phyloP scores from a whole-genome alignment of 1,139 yeast species.

The Blastobotrys malaysiensis region DNA sequence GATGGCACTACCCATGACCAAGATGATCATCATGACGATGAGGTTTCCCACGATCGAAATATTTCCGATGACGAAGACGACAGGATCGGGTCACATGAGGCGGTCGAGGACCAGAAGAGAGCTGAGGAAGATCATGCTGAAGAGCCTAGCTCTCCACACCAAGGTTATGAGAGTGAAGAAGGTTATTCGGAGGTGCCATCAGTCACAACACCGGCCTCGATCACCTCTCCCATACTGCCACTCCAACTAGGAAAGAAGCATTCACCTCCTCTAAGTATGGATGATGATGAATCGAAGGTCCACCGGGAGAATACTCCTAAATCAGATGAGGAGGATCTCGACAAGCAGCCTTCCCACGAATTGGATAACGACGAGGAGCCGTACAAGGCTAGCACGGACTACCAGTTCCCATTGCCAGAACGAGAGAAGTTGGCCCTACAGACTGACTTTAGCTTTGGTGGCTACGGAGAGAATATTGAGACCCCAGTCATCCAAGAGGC shows the following conservation, averaged over 20 bases:
- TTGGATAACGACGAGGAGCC: background rate
- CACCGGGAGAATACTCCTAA: background rate
- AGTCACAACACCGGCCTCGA: background rate
- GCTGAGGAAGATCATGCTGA: background rate
- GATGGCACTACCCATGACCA: no score
- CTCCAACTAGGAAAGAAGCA: background rate
- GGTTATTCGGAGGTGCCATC: background rate
- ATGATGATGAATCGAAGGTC: background rate
- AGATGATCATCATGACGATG: no score
- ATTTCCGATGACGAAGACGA: no score
- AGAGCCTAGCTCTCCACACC: background rate
- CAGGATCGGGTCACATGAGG: background rate
- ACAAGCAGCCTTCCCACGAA: no score
- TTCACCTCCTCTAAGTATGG: background rate
- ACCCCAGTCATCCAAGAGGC: constrained; percentile 11
- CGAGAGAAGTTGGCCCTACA: background rate
- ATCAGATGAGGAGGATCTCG: background rate
- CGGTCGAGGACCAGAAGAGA: background rate
- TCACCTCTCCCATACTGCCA: background rate
- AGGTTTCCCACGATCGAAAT: no score
- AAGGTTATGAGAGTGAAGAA: background rate
- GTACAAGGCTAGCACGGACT: background rate
- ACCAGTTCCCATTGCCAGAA: background rate
- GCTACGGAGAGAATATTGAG: constrained; percentile 9
- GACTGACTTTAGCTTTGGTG: background rate